Evolutionary conservation across 495 filamentous ascomycete genomes (phyloP), one percentile per base, ranked within the genome.

Genomic region (Neohortaea acidophila): DNA sequence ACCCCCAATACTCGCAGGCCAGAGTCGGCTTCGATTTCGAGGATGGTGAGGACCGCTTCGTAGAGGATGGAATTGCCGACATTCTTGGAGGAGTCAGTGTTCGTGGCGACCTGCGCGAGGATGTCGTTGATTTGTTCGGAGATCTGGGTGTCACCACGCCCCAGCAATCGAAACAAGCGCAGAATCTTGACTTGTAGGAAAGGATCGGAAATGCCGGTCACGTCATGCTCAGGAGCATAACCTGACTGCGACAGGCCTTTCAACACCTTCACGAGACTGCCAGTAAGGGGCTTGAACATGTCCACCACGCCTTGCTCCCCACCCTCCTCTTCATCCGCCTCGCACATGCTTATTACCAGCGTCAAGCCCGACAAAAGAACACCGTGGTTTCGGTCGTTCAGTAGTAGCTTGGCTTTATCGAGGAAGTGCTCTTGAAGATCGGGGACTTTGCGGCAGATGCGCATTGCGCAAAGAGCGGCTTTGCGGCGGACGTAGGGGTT

Each of bases 91-190:
- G 89, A 84, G 50, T 97, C 89, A 1, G 89, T 97, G 54, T 97
- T 97, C 31, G 89, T 94, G 30, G 89, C 89, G 37, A 97, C 89
- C 43, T 97, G 91, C 24, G 89, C 91, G 38, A 97, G 63, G 43
- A 97, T 96, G 56, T 97, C 89, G 59, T 96, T 97, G 60, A 97
- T 94, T 55, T 91, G 75, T 60, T 97, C 89, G 53, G 84, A 94
- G 7, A 84, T 87, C 40, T 83, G 70, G 18, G 76, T 65, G 61
- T 97, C 84, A 28, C 89, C 89, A 39, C 84, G 76, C 14, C 76
- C 85, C 15, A 97, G 64, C 5, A 92, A 80, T 40, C 87, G 70
- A 31, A 97, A 67, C 38, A 97, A 59, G 34, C 76, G 74, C 36
- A 97, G 62, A 35, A 97, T 84, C 67, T 94, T 96, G 59, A 92